Base-by-base conservation (phyloP, 2,329 filamentous ascomycete genomes). In the Colletotrichum godetiae region DNA sequence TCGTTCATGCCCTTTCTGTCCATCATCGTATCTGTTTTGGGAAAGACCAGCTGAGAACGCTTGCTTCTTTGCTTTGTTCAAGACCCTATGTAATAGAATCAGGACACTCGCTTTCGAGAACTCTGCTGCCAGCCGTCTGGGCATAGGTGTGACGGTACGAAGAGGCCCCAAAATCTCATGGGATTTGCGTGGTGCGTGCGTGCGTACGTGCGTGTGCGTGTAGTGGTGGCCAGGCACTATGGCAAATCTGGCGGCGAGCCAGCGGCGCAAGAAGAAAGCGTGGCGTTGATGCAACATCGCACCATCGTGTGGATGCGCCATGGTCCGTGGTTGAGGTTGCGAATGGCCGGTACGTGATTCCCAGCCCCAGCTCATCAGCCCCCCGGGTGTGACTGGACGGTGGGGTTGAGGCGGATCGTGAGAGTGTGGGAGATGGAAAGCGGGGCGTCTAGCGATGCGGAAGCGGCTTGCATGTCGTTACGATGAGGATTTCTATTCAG, bases 281-380 rank as follows among this genome's bases (percentile, higher is more conserved):
- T 65, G 70, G 66, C 70, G 66, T 60, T 24, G 55, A 73, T 69
- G 70, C 42, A 64, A 33, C 53, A 69, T 72, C 59, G 58, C 70
- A 60, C 70, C 70, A 72, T 69, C 59, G n/a, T 49, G 19, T 60
- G 59, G 58, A 29, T 13, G 58, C 19, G 65, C 59, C 55, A 42
- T 58, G 55, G 37, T 27, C 33, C 56, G 24, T 49, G 57, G 68
- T 22, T 35, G 22, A 52, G 56, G 24, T 49, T 49, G 42, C 42
- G 42, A 49, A 49, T 52, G 59, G 29, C 42, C 24, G 22, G 15
- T 31, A 42, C 31, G 19, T 24, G 42, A 49, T 31, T 27, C 10
- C 19, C n/a, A 52, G n/a, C 24, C n/a, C n/a, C 61, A 37, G 29
- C 6, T 27, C 29, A 12, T 29, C 49, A 42, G 22, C 49, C 49